Percentiles rank a stretch among this genome's conserved stretches.
phyloP scores from a whole-genome alignment of 768 basidiomycete species.

The Leccinum boreale region DNA sequence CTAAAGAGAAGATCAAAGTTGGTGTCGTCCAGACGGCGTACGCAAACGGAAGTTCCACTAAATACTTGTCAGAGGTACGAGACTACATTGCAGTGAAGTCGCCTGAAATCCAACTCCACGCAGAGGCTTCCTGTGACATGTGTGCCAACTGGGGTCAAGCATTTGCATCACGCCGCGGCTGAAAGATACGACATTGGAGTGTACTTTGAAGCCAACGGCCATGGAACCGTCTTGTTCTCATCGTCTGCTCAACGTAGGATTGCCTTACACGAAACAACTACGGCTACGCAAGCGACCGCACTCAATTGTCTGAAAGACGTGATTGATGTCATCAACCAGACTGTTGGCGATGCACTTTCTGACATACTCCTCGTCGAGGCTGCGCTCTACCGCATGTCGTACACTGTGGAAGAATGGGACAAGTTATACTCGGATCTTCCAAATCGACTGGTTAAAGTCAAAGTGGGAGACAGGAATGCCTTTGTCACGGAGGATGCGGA shows the following conservation, averaged over 20 bases:
- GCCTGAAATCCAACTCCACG: conserved; percentile 5
- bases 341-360: conserved; percentile 94
- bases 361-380: conserved; percentile 95
- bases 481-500: conserved; percentile 96
- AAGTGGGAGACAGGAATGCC: conserved; percentile 72
- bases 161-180: conserved; percentile 96
- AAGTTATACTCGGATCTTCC: conserved; percentile 90
- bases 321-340: conserved; percentile 90
- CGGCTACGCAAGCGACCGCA: conserved; percentile 79
- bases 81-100: neutral
- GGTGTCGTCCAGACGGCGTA: conserved; percentile 99
- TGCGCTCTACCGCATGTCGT: conserved; percentile 85
- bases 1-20: conserved; percentile 58
- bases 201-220: conserved; percentile 99
- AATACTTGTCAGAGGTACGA: conserved; percentile 78
- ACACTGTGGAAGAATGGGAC: conserved; percentile 86
- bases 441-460: conserved; percentile 91
- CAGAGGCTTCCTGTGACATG: conserved; percentile 93
- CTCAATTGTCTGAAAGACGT: conserved; percentile 75
- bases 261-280: conserved; percentile 62
- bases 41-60: conserved; percentile 95
- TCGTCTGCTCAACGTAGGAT: conserved; percentile 63
- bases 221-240: conserved; percentile 96
- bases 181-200: conserved; percentile 91
- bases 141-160: conserved; percentile 95